Evolutionary conservation across 192 early-diverging fungal genomes (phyloP), one percentile per base, ranked within the genome.

Genomic region (Radiomyces spectabilis): DNA sequence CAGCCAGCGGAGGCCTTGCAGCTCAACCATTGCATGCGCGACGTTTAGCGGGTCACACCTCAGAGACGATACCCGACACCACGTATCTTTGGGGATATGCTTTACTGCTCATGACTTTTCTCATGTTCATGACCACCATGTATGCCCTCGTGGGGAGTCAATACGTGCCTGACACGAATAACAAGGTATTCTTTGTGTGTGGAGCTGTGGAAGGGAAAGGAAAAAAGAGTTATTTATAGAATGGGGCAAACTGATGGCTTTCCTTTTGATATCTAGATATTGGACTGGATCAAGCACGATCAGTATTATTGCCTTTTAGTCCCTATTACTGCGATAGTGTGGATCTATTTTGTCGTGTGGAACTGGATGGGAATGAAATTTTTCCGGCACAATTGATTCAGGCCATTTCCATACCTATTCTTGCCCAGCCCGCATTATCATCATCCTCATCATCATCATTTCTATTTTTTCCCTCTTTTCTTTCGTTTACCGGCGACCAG

Each of bases 361-460:
- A 97, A 94, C 72, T 97, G 94, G 94, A 76, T 97, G 27, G 92
- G 94, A 12, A 87, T 94, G 84, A 94, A 97, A 72, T 84, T 90
- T 47, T 94, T 93, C 61, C 70, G 90, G 9, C 91, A 94, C 47
- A 97, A 92, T 60, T 86, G 60, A 65, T 16, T 18, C 8, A 43
- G 21, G 21, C 18, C 18, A 42, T 8, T 22, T 9, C 19, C 41
- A 7, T 3, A 16, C 1, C n/a, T 16, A 55, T 22, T 46, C 54
- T 43, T 55, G 43, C 31, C 18, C 26, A 18, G 0, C 32, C 59
- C 6, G 47, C 15, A 40, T 65, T 69, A 61, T 62, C 64, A 15
- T n/a, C 19, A 33, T 59, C 68, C 10, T 55, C 24, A 2, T 25
- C 31, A 13, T 26, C 12, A 27, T 60, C n/a, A 59, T 30, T 21